phyloP scores from a whole-genome alignment of 352 stramenopile genomes.

The Bremia lactucae region DNA sequence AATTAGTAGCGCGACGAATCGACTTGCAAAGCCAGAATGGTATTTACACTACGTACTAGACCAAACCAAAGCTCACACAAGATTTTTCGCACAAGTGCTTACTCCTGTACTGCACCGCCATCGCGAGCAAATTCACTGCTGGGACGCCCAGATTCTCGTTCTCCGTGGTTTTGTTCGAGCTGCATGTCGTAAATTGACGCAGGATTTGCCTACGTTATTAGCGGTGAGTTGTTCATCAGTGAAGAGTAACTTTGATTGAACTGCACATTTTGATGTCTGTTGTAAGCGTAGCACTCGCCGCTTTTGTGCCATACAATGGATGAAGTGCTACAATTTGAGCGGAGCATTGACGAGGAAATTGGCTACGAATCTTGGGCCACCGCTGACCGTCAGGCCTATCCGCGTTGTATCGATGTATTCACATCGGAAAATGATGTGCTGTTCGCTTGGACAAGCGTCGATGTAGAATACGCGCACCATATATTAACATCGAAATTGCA shows the following conservation, averaged over 20 bases:
- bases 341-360: conserved; percentile 46
- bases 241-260: neutral
- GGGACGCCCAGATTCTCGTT: conserved; percentile 50
- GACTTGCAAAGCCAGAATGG: conserved; percentile 68
- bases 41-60: conserved; percentile 49
- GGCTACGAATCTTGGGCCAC: conserved; percentile 44
- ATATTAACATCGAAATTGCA: conserved; percentile 20
- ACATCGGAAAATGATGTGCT: conserved; percentile 36
- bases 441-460: conserved; percentile 54
- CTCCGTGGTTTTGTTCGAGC: conserved; percentile 35
- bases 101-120: conserved; percentile 39
- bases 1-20: conserved; percentile 54
- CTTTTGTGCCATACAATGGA: conserved; percentile 66
- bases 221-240: conserved; percentile 14
- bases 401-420: conserved; percentile 52
- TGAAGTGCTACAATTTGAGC: conserved; percentile 67
- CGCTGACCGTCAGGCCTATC: conserved; percentile 28
- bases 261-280: neutral
- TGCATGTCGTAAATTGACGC: conserved; percentile 35
- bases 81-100: conserved; percentile 32
- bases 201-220: conserved; percentile 35
- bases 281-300: conserved; percentile 20
- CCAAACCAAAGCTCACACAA: conserved; percentile 35
- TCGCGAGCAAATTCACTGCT: conserved; percentile 34
- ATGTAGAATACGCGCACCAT: conserved; percentile 41